phyloP scores from a whole-genome alignment of 345 rosid species.

The Dipteronia sinensis region DNA sequence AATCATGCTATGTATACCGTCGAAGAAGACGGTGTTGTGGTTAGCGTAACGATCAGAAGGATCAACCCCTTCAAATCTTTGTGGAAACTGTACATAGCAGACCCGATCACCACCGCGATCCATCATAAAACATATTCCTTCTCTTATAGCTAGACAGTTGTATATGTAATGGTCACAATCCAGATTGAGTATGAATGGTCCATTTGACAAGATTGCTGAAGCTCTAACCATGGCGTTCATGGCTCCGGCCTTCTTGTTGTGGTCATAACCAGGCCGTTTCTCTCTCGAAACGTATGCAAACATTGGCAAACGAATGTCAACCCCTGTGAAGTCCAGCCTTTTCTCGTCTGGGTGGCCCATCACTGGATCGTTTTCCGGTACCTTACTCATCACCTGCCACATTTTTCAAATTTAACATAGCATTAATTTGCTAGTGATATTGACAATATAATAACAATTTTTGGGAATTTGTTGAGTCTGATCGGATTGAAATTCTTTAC shows the following conservation, averaged over 20 bases:
- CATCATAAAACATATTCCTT: conserved; percentile 99
- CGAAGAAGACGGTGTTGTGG: conserved; percentile 89
- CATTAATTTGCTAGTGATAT: too few species aligned
- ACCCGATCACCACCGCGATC: conserved; percentile 93
- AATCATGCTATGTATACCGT: conserved; percentile 35
- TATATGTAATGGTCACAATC: conserved; percentile 91
- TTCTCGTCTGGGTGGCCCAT: conserved; percentile 73
- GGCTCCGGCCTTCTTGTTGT: conserved; percentile 95
- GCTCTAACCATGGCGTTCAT: conserved; percentile 96
- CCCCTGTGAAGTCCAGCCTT: conserved; percentile 65
- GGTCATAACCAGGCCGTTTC: conserved; percentile 84
- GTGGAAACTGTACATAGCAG: conserved; percentile 92
- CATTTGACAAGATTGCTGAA: conserved; percentile 82
- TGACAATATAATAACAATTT: neutral
- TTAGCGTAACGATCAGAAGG: conserved; percentile 94
- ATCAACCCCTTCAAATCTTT: conserved; percentile 93
- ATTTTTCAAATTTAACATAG: neutral
- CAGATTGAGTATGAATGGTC: conserved; percentile 81
- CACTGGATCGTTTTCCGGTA: conserved; percentile 72
- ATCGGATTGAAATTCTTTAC: too few species aligned
- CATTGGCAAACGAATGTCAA: conserved; percentile 81
- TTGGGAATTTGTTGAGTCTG: neutral
- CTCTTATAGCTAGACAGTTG: conserved; percentile 73
- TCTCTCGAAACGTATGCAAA: conserved; percentile 83
- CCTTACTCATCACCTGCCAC: conserved; percentile 74